Evolutionary conservation across 2,329 filamentous ascomycete genomes (phyloP).

Genomic region (Leptoxyphium fumago): DNA sequence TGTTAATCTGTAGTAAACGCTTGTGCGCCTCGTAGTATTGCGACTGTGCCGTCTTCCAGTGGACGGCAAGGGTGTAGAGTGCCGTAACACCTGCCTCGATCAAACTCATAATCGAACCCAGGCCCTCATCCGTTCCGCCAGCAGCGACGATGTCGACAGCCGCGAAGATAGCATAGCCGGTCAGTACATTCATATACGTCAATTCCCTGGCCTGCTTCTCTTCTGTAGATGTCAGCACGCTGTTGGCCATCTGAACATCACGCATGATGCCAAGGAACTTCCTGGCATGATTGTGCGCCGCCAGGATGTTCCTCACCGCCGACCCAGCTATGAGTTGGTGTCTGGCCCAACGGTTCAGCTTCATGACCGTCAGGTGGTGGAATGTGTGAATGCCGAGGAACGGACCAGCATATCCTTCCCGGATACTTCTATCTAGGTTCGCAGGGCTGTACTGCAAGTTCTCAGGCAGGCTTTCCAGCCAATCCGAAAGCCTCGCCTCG

Average conservation of each 20-base stretch:
- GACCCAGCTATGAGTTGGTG: slow-evolving; percentile 28
- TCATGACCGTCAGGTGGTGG: slow-evolving; percentile 50
- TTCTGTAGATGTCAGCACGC: slow-evolving; percentile 4
- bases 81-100: slow-evolving; percentile 39
- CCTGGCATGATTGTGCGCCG: slow-evolving; percentile 38
- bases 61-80: slow-evolving; percentile 40
- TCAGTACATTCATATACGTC: slow-evolving; percentile 6
- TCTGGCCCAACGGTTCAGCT: slow-evolving; percentile 47
- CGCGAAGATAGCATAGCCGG: slow-evolving; percentile 46
- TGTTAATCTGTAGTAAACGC: slow-evolving; percentile 31
- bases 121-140: slow-evolving; percentile 37
- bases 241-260: slow-evolving; percentile 7
- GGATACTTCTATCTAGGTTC: slow-evolving; percentile 43
- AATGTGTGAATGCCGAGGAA: slow-evolving; percentile 52
- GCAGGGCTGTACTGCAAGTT: slow-evolving; percentile 38
- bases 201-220: slow-evolving; percentile 2
- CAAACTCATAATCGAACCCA: slow-evolving; percentile 39
- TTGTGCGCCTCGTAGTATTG: slow-evolving; percentile 36
- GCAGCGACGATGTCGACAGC: slow-evolving; percentile 54
- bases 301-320: slow-evolving; percentile 32
- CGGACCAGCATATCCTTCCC: slow-evolving; percentile 39
- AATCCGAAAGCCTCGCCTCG: slow-evolving; percentile 39
- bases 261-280: slow-evolving; percentile 31
- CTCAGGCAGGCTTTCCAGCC: slow-evolving; percentile 42
- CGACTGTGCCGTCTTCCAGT: slow-evolving; percentile 44